phyloP scores from a whole-genome alignment of 768 basidiomycete genomes.

The Tylopilus subfusipes region DNA sequence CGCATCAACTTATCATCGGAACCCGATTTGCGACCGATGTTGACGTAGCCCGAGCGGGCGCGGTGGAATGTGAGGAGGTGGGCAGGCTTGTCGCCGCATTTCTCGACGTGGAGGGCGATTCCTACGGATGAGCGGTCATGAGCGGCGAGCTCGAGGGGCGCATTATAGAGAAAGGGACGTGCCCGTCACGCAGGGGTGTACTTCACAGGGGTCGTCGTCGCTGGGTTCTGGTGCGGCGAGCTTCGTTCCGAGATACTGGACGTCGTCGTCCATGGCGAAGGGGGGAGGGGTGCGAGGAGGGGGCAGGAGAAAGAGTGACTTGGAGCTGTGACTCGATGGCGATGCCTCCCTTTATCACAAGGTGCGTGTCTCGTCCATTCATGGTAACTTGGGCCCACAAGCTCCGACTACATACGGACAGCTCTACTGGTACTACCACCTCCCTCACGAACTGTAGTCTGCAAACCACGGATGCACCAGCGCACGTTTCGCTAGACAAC shows the following conservation, averaged over 20 bases:
- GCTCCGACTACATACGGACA: background rate
- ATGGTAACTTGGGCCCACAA: constrained; percentile 19
- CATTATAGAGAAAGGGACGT: constrained; percentile 23
- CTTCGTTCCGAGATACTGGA: constrained; percentile 54
- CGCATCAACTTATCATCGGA: constrained; percentile 40
- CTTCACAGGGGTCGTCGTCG: constrained; percentile 25
- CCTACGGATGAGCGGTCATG: constrained; percentile 39
- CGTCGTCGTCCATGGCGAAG: constrained; percentile 52
- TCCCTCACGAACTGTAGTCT: constrained; percentile 43
- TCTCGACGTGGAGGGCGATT: constrained; percentile 56
- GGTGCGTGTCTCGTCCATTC: constrained; percentile 17
- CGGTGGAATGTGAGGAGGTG: constrained; percentile 53
- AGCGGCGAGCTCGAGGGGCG: constrained; percentile 11
- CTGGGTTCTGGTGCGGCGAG: constrained; percentile 29
- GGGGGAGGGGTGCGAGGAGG: constrained; percentile 3
- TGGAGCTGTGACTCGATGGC: constrained; percentile 31
- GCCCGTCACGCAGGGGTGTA: constrained; percentile 41
- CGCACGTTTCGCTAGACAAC: constrained; percentile 53
- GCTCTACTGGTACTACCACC: background rate
- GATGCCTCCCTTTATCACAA: constrained; percentile 31
- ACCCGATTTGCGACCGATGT: constrained; percentile 66
- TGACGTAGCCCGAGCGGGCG: constrained; percentile 46
- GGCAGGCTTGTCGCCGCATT: constrained; percentile 42
- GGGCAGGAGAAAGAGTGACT: constrained; percentile 18
- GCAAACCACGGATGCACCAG: constrained; percentile 47